phyloP scores from a whole-genome alignment of 176 grass and related monocot species.

The Raddia guianensis region DNA sequence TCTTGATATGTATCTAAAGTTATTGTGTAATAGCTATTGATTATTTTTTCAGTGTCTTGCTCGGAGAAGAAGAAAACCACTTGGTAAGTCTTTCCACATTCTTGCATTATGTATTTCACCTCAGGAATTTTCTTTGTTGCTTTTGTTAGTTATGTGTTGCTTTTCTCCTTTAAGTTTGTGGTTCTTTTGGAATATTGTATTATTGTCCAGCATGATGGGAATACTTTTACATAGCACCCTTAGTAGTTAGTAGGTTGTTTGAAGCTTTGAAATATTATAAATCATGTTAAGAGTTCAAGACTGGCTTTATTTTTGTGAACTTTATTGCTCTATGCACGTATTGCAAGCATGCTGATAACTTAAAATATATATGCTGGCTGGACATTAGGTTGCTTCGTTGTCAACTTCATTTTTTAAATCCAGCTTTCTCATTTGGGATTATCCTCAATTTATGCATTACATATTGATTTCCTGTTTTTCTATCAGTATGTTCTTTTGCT shows the following conservation, averaged over 20 bases:
- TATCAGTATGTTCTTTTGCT: constrained; percentile 2
- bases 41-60: constrained; percentile 64
- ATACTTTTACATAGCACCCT: too few species aligned
- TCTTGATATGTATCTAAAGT: constrained; percentile 25
- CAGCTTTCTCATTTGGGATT: not conserved
- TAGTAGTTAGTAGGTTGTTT: not conserved
- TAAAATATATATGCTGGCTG: not conserved
- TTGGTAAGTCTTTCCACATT: constrained; percentile 53
- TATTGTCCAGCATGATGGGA: too few species aligned
- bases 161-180: constrained; percentile 11
- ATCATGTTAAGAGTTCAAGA: not conserved
- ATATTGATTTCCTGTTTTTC: not conserved
- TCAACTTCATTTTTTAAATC: not conserved
- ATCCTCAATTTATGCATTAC: not conserved
- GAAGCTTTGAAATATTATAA: not conserved
- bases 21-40: constrained; percentile 40
- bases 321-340: constrained; percentile 6
- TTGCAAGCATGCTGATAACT: not conserved
- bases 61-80: constrained; percentile 60
- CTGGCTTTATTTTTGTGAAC: not conserved
- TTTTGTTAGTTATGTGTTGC: constrained; percentile 29
- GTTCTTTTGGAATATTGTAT: not conserved
- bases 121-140: constrained; percentile 10
- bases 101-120: constrained; percentile 21
- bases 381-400: not conserved